phyloP scores from a whole-genome alignment of 352 stramenopile species.

The Phytophthora citricola region DNA sequence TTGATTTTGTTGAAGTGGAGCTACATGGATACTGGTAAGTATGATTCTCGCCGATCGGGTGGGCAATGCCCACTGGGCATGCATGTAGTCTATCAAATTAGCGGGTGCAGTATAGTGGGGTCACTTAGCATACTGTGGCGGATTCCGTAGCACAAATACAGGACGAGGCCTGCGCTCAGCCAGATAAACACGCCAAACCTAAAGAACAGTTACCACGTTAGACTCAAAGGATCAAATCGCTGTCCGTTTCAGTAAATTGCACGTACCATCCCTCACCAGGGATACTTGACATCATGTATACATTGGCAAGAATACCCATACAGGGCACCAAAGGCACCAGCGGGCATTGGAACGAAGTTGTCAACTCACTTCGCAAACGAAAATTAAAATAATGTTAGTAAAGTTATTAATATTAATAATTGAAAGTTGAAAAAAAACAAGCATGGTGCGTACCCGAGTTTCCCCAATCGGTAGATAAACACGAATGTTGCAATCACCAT shows the following conservation, averaged over 20 bases:
- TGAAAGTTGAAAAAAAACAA: too few relatives aligned
- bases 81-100: slow-evolving; percentile 36
- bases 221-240: neutral
- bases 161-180: slow-evolving; percentile 59
- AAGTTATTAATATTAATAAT: too few relatives aligned
- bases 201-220: slow-evolving; percentile 12
- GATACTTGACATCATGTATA: slow-evolving; percentile 74
- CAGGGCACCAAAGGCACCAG: slow-evolving; percentile 66
- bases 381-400: neutral
- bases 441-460: slow-evolving; percentile 47
- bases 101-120: slow-evolving; percentile 26
- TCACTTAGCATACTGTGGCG: slow-evolving; percentile 70
- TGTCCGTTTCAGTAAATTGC: neutral
- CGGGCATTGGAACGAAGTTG: slow-evolving; percentile 66
- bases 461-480: slow-evolving; percentile 63
- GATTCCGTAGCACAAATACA: slow-evolving; percentile 86
- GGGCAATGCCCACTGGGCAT: neutral
- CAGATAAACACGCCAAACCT: slow-evolving; percentile 84
- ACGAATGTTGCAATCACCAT: slow-evolving; percentile 52
- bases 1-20: slow-evolving; percentile 21
- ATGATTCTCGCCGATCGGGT: neutral
- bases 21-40: slow-evolving; percentile 12
- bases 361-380: slow-evolving; percentile 22
- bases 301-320: slow-evolving; percentile 67
- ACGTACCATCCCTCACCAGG: slow-evolving; percentile 62